These are phyloP conservation scores for Panaeolus papilionaceus DNA, from an alignment of 768 basidiomycete species.

Conservation along the genomic window DNA sequence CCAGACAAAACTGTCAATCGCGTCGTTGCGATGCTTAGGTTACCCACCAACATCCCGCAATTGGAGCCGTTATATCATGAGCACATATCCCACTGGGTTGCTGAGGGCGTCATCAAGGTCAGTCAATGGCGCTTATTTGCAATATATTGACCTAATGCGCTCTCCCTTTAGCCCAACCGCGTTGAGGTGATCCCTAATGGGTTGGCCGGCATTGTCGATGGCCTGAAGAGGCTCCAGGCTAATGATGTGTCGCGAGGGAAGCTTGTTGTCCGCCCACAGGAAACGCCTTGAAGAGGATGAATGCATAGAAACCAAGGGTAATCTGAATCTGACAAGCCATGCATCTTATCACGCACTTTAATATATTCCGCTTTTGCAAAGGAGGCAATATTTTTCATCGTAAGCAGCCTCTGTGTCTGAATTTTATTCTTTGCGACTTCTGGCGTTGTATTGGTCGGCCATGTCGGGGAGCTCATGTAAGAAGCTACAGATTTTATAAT, in stretches of 20 bases:
- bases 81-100: neutral
- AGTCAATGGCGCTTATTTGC: constrained; percentile 23
- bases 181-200: constrained; percentile 50
- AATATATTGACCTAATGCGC: neutral
- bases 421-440: too few relatives aligned
- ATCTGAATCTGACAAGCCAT: too few relatives aligned
- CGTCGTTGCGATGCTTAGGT: neutral
- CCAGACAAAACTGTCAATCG: neutral
- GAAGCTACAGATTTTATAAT: too few relatives aligned
- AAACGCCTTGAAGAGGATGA: constrained; percentile 20
- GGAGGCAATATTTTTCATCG: too few relatives aligned
- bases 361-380: too few relatives aligned
- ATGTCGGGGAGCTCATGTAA: too few relatives aligned
- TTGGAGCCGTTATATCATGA: neutral
- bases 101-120: constrained; percentile 14
- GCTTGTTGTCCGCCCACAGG: constrained; percentile 41
- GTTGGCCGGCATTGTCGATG: constrained; percentile 47
- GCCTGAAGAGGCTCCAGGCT: constrained; percentile 45
- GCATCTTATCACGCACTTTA: too few relatives aligned
- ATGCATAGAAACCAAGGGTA: too few relatives aligned
- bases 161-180: constrained; percentile 43
- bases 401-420: too few relatives aligned
- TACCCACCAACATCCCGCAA: constrained; percentile 27
- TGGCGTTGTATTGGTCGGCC: too few relatives aligned
- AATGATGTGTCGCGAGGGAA: constrained; percentile 49